These are phyloP conservation scores for Pseudogymnoascus sp. DNA, from an alignment of 2,329 filamentous ascomycete species.

Conservation along the genomic window DNA sequence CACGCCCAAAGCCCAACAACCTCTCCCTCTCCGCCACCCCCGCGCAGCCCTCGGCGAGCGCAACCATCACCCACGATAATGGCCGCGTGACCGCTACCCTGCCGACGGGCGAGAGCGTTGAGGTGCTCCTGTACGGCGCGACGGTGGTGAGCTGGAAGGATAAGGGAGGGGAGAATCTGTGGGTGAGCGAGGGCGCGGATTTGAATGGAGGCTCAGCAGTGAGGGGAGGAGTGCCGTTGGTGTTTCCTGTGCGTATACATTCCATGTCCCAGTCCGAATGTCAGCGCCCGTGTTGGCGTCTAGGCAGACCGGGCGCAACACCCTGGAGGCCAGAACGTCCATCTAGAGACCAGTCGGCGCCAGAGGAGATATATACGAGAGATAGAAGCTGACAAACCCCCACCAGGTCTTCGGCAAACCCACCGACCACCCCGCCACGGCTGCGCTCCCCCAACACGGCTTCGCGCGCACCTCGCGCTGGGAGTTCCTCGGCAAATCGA, in stretches of 20 bases:
- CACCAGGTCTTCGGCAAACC: conserved; percentile 75
- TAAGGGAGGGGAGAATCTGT: conserved; percentile 72
- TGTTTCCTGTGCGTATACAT: conserved; percentile 67
- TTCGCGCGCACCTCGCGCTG: conserved; percentile 85
- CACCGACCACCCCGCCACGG: conserved; percentile 67
- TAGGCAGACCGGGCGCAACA: not conserved
- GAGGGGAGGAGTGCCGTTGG: conserved; percentile 81
- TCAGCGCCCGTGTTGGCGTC: not conserved
- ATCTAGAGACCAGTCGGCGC: not conserved
- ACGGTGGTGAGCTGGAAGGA: conserved; percentile 93
- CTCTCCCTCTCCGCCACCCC: conserved; percentile 61
- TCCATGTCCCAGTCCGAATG: not conserved
- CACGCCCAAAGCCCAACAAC: not conserved
- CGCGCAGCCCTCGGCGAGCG: conserved; percentile 62
- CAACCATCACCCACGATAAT: conserved; percentile 65
- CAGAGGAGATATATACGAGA: not conserved
- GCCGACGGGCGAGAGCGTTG: conserved; percentile 77
- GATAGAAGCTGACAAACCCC: not conserved
- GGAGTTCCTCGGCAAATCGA: conserved; percentile 89
- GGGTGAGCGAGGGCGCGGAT: conserved; percentile 70
- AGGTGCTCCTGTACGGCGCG: conserved; percentile 82
- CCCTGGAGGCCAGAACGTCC: not conserved
- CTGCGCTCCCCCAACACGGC: conserved; percentile 80
- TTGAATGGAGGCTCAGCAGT: conserved; percentile 86
- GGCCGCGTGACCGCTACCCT: conserved; percentile 69